Conservation (phyloP, 371 early-diverging fungal genomes). For the Lichtheimia corymbifera region DNA sequence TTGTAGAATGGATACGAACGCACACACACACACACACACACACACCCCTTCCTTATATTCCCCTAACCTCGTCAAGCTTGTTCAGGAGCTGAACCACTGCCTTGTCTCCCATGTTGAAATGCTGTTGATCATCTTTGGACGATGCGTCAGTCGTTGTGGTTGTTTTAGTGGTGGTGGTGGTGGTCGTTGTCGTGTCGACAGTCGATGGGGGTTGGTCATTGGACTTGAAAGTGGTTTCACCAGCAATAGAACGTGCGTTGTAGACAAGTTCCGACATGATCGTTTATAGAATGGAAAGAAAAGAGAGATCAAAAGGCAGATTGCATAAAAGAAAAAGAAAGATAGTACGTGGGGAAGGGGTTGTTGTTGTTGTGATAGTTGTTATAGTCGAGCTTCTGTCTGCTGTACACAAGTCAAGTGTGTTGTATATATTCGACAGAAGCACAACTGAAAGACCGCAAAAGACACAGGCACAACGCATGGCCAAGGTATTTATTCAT, state of each 20-base stretch:
- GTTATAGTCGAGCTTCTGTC: background rate
- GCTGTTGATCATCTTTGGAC: slow-evolving; percentile 8
- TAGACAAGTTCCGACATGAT: slow-evolving; percentile 22
- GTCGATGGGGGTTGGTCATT: background rate
- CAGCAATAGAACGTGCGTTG: slow-evolving; percentile 9
- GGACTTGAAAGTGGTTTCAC: background rate
- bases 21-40: no score
- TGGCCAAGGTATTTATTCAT: no score
- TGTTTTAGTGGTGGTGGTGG: background rate
- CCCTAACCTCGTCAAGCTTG: slow-evolving; percentile 27
- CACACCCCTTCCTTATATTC: background rate
- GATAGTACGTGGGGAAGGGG: background rate
- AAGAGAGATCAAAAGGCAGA: slow-evolving; percentile 8
- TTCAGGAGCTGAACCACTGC: slow-evolving; percentile 17
- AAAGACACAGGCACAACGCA: no score
- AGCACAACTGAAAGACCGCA: slow-evolving; percentile 1
- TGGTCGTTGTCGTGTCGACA: background rate
- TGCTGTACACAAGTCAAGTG: background rate
- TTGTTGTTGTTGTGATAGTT: background rate
- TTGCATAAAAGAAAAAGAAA: slow-evolving; percentile 7
- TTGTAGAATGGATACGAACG: no score
- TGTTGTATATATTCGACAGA: slow-evolving; percentile 4
- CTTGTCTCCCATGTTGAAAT: slow-evolving; percentile 16
- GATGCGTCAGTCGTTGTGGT: background rate
- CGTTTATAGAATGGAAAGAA: background rate